Percentiles rank a stretch among this genome's conserved stretches.
Evolutionary conservation across 176 grass and related monocot genomes (phyloP).

Genomic region (Lolium multiflorum): DNA sequence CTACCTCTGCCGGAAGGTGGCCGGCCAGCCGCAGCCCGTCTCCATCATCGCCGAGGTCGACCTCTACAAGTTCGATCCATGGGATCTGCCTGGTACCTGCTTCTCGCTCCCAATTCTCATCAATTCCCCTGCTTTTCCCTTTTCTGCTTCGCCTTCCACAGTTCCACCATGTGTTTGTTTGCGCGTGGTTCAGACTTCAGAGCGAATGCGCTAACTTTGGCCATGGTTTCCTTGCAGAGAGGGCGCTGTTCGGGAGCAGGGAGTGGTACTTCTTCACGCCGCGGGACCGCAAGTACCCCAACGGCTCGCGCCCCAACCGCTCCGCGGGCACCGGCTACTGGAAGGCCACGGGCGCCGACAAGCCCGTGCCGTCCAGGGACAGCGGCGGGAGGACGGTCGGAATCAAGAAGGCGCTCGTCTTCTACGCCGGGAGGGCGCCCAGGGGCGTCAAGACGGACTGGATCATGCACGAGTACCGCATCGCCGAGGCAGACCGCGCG

Average conservation of each 20-base stretch:
- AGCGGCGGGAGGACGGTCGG: conserved; percentile 44
- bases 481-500: conserved; percentile 54
- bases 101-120: neutral
- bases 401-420: conserved; percentile 81
- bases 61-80: conserved; percentile 87
- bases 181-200: neutral
- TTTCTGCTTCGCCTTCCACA: neutral
- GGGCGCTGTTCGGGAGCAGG: conserved; percentile 70
- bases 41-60: conserved; percentile 93
- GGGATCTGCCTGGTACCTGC: conserved; percentile 70
- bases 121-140: neutral
- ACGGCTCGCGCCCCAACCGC: conserved; percentile 73
- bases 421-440: conserved; percentile 79
- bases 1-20: conserved; percentile 73
- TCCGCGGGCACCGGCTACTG: conserved; percentile 74
- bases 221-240: conserved; percentile 43
- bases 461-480: conserved; percentile 91
- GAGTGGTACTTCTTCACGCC: conserved; percentile 94
- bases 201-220: neutral
- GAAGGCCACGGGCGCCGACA: conserved; percentile 81
- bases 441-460: conserved; percentile 75
- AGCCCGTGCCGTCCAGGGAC: conserved; percentile 52
- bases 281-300: conserved; percentile 81
- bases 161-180: neutral
- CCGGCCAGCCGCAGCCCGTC: conserved; percentile 59